Percentiles rank a stretch among this genome's conserved stretches.
phyloP scores from a whole-genome alignment of 2,329 filamentous ascomycete genomes.

The Trichoderma arundinaceum region DNA sequence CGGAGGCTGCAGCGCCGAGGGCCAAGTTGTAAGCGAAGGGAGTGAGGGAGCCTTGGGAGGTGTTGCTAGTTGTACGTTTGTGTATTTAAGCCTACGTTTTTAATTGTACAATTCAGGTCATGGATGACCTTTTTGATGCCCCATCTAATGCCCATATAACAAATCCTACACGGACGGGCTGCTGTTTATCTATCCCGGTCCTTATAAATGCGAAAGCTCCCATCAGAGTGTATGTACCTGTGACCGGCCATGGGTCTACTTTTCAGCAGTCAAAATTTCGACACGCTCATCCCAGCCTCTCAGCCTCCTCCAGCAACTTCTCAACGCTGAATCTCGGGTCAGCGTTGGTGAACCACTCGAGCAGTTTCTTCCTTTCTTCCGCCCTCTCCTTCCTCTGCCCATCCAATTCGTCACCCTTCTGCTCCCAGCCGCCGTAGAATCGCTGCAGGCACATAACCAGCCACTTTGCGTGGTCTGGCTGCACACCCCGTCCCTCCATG shows the following conservation, averaged over 20 bases:
- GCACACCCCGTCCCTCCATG: conserved; percentile 75
- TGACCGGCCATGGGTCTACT: not conserved
- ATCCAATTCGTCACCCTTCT: conserved; percentile 44
- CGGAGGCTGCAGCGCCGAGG: conserved; percentile 28
- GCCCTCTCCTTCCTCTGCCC: conserved; percentile 59
- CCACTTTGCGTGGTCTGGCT: conserved; percentile 83
- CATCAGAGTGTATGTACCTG: not conserved
- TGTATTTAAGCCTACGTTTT: not conserved
- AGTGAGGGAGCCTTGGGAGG: not conserved
- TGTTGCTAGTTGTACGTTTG: not conserved
- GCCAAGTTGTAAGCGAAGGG: conserved; percentile 46
- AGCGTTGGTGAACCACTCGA: conserved; percentile 82
- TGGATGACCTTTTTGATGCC: not conserved
- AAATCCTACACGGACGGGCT: conserved; percentile 14
- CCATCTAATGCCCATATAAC: conserved; percentile 14
- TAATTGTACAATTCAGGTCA: conserved; percentile 14
- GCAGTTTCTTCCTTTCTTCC: conserved; percentile 68
- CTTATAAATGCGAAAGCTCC: not conserved
- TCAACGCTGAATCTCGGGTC: conserved; percentile 83
- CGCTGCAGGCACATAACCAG: conserved; percentile 90
- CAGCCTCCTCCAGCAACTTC: conserved; percentile 84
- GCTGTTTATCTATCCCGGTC: not conserved
- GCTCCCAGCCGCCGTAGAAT: conserved; percentile 78
- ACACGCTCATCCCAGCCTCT: conserved; percentile 66
- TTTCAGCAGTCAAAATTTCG: not conserved